Conservation (phyloP, 441 rosid genomes). For the Omphalea diandra region DNA sequence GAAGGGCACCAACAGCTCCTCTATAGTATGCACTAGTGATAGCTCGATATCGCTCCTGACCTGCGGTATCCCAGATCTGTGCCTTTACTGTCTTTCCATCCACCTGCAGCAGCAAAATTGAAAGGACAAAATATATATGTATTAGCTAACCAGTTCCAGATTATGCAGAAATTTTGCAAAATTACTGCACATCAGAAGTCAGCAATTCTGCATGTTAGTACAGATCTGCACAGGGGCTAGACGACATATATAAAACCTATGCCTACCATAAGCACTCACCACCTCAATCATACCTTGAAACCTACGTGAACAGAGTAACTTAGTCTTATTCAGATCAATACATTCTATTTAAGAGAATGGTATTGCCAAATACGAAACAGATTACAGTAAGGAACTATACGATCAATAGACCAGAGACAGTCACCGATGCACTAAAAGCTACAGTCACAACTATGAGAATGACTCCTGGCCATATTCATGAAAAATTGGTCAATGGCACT, state of each 20-base stretch:
- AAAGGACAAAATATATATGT: background rate
- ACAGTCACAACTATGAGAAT: background rate
- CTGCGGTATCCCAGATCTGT: constrained; percentile 98
- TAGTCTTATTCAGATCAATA: background rate
- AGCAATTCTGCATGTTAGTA: too few relatives aligned
- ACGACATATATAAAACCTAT: constrained; percentile 1
- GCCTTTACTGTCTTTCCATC: constrained; percentile 96
- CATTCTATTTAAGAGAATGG: background rate
- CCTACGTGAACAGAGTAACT: background rate
- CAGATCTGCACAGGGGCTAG: too few relatives aligned
- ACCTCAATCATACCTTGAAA: background rate
- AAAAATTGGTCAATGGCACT: background rate
- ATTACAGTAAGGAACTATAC: background rate
- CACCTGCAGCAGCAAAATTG: constrained; percentile 39
- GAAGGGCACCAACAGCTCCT: constrained; percentile 96
- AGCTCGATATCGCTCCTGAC: constrained; percentile 93
- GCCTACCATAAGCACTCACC: background rate
- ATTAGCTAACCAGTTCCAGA: background rate
- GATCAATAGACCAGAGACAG: background rate
- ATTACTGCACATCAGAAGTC: background rate
- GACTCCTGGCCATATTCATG: background rate
- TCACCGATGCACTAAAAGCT: background rate
- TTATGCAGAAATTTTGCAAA: background rate
- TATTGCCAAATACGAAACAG: background rate
- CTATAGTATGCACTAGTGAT: constrained; percentile 95